Percentiles rank a stretch among this genome's conserved stretches.
Evolutionary conservation across 2,329 filamentous ascomycete genomes (phyloP).

Genomic region (Cercospora beticola): DNA sequence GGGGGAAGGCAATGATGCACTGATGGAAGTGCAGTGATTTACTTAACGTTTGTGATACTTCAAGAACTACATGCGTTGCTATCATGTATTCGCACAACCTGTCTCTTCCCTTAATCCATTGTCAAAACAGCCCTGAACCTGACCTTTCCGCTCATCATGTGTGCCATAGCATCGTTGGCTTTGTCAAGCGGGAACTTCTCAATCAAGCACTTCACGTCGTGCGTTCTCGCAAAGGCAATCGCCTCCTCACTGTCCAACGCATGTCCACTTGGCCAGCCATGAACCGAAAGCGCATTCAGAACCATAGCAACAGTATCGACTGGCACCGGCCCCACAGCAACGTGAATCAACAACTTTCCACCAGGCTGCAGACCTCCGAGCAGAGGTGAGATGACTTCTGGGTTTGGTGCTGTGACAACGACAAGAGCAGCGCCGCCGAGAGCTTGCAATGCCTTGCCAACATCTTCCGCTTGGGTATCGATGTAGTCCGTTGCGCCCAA

Average conservation of each 20-base stretch:
- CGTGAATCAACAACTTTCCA: conserved; percentile 62
- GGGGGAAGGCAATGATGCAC: too few relatives aligned
- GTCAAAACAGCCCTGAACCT: conserved; percentile 54
- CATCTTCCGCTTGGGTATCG: conserved; percentile 53
- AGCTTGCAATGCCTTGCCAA: conserved; percentile 51
- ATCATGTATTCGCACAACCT: background rate
- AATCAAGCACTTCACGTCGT: conserved; percentile 54
- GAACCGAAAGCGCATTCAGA: conserved; percentile 48
- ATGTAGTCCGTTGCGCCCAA: conserved; percentile 60
- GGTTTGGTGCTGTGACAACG: conserved; percentile 63
- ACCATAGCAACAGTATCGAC: conserved; percentile 49
- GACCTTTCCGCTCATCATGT: conserved; percentile 52
- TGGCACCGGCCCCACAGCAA: conserved; percentile 49
- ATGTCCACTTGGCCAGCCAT: conserved; percentile 56
- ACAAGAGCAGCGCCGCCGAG: conserved; percentile 64
- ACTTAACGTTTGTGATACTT: background rate
- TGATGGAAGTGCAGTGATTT: too few relatives aligned
- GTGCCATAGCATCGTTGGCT: conserved; percentile 51
- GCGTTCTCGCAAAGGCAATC: conserved; percentile 50
- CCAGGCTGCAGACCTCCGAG: conserved; percentile 54
- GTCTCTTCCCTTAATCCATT: conserved; percentile 42
- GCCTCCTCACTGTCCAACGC: conserved; percentile 55
- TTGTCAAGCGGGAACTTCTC: conserved; percentile 55
- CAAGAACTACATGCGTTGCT: background rate
- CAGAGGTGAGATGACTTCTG: conserved; percentile 55